These are phyloP conservation scores for Scheffersomyces spartinae DNA, from an alignment of 805 yeast species.

Conservation along the genomic window DNA sequence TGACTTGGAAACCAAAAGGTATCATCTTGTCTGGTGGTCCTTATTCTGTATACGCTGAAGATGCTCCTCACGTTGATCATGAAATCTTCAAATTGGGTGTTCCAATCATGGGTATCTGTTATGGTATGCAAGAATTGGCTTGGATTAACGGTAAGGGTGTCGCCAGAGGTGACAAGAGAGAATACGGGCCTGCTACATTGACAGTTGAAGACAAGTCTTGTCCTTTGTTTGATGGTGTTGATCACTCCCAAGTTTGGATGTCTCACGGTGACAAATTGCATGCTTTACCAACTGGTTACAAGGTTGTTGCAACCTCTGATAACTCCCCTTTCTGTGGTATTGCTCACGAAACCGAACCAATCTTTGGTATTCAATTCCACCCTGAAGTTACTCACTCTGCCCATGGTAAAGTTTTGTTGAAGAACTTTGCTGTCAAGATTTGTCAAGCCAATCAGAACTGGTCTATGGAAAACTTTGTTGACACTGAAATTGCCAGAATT, in stretches of 20 bases:
- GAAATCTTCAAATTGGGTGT: conserved; percentile 84
- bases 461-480: conserved; percentile 97
- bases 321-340: conserved; percentile 96
- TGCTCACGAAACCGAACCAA: conserved; percentile 57
- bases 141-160: conserved; percentile 95
- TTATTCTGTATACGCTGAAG: conserved; percentile 91
- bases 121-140: conserved; percentile 98
- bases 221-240: conserved; percentile 77
- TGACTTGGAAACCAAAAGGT: conserved; percentile 93
- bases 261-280: conserved; percentile 95
- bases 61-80: conserved; percentile 95
- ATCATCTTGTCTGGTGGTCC: conserved; percentile 96
- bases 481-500: conserved; percentile 90
- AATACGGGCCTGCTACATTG: conserved; percentile 92
- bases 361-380: conserved; percentile 96
- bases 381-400: conserved; percentile 97
- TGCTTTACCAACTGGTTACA: conserved; percentile 81
- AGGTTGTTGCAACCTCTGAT: conserved; percentile 78
- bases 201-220: conserved; percentile 56
- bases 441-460: conserved; percentile 85
- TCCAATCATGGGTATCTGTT: conserved; percentile 95
- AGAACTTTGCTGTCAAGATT: conserved; percentile 86
- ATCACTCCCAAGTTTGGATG: conserved; percentile 98
- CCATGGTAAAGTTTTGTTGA: conserved; percentile 77
- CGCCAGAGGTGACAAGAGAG: conserved; percentile 93